Evolutionary conservation across 441 rosid species (phyloP).

Genomic region (Euphorbia schlechtendalii): DNA sequence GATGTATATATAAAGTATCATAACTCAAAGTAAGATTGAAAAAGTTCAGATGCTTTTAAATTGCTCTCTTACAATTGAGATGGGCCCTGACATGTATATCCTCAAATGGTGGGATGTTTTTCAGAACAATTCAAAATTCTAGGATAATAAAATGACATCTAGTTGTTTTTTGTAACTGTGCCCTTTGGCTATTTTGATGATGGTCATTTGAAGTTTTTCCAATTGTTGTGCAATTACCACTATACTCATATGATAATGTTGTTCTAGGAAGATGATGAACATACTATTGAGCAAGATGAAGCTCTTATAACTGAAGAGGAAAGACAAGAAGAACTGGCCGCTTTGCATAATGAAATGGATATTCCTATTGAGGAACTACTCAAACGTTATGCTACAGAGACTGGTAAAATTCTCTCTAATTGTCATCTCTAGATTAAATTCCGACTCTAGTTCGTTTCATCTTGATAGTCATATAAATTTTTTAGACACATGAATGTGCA

Average conservation of each 20-base stretch:
- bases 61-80: not conserved
- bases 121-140: not conserved
- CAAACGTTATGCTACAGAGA: constrained; percentile 46
- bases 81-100: not conserved
- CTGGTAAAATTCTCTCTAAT: constrained; percentile 39
- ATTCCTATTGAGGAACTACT: constrained; percentile 88
- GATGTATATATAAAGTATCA: not conserved
- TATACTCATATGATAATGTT: constrained; percentile 24
- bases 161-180: not conserved
- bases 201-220: constrained; percentile 5
- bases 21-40: not conserved
- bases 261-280: constrained; percentile 99
- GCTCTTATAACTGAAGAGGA: constrained; percentile 78
- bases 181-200: not conserved
- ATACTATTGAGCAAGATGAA: constrained; percentile 90
- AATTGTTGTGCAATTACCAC: constrained; percentile 8
- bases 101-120: not conserved
- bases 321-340: constrained; percentile 89
- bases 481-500: not conserved
- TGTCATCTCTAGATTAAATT: not conserved
- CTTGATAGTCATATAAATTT: not conserved
- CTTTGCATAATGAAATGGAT: constrained; percentile 74
- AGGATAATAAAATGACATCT: not conserved
- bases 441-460: not conserved
- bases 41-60: not conserved